Evolutionary conservation across 192 early-diverging fungal species (phyloP).

Genomic region (Entomortierella lignicola): DNA sequence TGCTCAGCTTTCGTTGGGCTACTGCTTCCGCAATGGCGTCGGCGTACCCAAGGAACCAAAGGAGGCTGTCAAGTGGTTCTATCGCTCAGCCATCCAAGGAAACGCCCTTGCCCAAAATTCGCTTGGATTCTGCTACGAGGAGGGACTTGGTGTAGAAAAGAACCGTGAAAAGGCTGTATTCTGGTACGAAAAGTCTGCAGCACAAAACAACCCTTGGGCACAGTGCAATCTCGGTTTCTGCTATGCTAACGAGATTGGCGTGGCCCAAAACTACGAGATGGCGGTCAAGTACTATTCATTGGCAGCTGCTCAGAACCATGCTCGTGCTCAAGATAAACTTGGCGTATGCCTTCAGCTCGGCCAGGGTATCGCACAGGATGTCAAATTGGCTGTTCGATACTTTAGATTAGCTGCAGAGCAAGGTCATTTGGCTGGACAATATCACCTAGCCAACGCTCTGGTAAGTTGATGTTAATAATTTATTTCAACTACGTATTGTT

Average conservation of each 20-base stretch:
- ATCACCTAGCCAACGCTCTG: conserved; percentile 59
- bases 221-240: conserved; percentile 88
- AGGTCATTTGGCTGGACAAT: conserved; percentile 71
- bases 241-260: conserved; percentile 81
- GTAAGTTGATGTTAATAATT: conserved; percentile 26
- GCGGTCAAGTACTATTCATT: conserved; percentile 67
- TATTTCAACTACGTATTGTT: neutral
- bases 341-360: conserved; percentile 66
- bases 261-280: conserved; percentile 59
- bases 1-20: conserved; percentile 68
- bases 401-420: conserved; percentile 71
- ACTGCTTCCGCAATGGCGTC: conserved; percentile 71
- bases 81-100: conserved; percentile 71
- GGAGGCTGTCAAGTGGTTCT: conserved; percentile 73
- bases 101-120: conserved; percentile 85
- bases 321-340: conserved; percentile 67
- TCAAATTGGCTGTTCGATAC: conserved; percentile 64
- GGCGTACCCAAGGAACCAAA: conserved; percentile 68
- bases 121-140: conserved; percentile 85
- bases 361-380: conserved; percentile 58
- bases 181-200: conserved; percentile 75
- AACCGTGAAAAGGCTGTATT: conserved; percentile 68
- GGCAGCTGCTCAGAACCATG: conserved; percentile 69
- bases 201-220: conserved; percentile 82
- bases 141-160: conserved; percentile 76